Evolutionary conservation across 2,329 filamentous ascomycete genomes (phyloP).

Genomic region (Exophiala calicioides): DNA sequence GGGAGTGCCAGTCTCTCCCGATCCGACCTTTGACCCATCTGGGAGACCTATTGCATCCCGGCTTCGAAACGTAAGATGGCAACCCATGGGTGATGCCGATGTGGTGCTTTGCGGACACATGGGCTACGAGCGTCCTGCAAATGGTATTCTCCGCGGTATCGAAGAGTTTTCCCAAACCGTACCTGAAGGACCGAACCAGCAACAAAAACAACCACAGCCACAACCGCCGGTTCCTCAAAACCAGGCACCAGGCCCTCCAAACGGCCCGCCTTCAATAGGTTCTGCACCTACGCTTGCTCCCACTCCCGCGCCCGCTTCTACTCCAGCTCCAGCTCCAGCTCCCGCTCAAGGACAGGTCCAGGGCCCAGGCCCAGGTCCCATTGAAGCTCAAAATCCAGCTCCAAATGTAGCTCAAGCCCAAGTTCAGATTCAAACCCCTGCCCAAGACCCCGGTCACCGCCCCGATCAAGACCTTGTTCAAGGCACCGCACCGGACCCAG

Average conservation of each 20-base stretch:
- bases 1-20: slow-evolving; percentile 76
- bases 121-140: slow-evolving; percentile 13
- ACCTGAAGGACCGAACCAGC: background rate
- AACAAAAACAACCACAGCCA: background rate
- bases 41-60: slow-evolving; percentile 66
- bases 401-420: too few relatives aligned
- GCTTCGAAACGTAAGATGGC: slow-evolving; percentile 66
- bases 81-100: slow-evolving; percentile 72
- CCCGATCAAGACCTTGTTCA: too few relatives aligned
- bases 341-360: background rate
- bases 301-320: background rate
- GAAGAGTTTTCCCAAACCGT: slow-evolving; percentile 3
- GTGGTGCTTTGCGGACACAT: slow-evolving; percentile 76
- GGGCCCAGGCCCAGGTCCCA: too few relatives aligned
- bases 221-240: too few relatives aligned
- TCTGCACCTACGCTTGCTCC: background rate
- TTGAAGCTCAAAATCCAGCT: too few relatives aligned
- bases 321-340: background rate
- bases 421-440: too few relatives aligned
- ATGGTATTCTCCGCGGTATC: slow-evolving; percentile 24
- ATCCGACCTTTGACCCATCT: slow-evolving; percentile 47
- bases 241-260: too few relatives aligned
- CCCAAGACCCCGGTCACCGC: too few relatives aligned
- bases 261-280: too few relatives aligned
- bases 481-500: too few relatives aligned